Evolutionary conservation across 371 early-diverging fungal species (phyloP).

Genomic region (Nematocida parisii): DNA sequence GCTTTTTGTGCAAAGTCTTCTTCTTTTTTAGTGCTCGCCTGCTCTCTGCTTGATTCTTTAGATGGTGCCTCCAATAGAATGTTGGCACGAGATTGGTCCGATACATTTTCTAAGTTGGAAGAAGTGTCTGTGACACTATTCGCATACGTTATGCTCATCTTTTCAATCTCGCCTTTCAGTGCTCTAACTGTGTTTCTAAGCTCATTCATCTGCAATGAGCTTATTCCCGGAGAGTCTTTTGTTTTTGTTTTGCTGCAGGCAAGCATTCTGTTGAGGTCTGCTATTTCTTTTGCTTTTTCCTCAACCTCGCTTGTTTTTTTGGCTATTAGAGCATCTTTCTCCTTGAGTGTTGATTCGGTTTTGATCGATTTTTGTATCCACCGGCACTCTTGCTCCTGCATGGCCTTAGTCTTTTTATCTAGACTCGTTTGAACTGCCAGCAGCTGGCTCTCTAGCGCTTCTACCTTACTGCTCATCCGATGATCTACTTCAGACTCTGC

Average conservation of each 20-base stretch:
- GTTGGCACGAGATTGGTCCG: too few relatives aligned
- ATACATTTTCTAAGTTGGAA: too few relatives aligned
- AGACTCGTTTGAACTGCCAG: background rate
- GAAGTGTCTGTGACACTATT: too few relatives aligned
- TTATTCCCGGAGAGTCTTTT: background rate
- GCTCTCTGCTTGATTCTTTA: background rate
- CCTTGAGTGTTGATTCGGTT: background rate
- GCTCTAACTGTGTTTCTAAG: background rate
- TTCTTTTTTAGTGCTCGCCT: background rate
- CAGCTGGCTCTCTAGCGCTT: background rate
- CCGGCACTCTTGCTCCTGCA: conserved; percentile 3
- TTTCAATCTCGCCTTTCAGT: background rate
- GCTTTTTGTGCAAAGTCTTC: background rate
- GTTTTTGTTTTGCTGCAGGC: background rate
- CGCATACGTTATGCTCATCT: background rate
- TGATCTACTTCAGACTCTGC: background rate
- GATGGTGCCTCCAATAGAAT: too few relatives aligned
- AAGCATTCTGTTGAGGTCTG: background rate
- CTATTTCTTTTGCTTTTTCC: background rate
- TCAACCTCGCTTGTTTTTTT: background rate
- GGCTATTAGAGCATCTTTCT: background rate
- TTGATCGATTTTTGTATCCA: conserved; percentile 4
- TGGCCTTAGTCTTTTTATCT: background rate
- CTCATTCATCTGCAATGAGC: background rate
- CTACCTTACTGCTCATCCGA: background rate